A percentile compares a stretch with the other conserved stretches of the same genome.
Evolutionary conservation across 2,329 filamentous ascomycete genomes (phyloP).

Genomic region (Ophiostoma himal-ulmi): DNA sequence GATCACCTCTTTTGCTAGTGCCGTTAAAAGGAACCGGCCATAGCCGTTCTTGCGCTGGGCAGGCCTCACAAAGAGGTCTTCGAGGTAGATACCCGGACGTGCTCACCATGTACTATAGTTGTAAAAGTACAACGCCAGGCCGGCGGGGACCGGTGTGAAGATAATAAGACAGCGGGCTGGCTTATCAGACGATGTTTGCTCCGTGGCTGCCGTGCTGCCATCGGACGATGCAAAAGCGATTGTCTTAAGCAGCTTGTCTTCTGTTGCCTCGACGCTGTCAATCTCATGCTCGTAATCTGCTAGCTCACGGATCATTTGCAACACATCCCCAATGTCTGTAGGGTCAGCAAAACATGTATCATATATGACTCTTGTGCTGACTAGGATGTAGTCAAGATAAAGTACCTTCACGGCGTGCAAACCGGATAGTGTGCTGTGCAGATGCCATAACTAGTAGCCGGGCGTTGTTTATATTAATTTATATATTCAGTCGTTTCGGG

Average conservation of each 20-base stretch:
- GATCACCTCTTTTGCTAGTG: constrained; percentile 72
- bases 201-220: constrained; percentile 38
- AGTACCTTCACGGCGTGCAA: constrained; percentile 55
- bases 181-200: constrained; percentile 48
- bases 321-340: constrained; percentile 74
- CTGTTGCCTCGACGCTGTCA: constrained; percentile 69
- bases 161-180: constrained; percentile 74
- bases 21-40: constrained; percentile 66
- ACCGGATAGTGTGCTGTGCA: constrained; percentile 41
- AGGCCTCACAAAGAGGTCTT: constrained; percentile 80
- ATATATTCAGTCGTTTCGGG: not conserved
- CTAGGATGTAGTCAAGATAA: not conserved
- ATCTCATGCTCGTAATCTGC: constrained; percentile 81
- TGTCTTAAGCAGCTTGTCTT: constrained; percentile 63
- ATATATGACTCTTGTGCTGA: not conserved
- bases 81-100: constrained; percentile 83
- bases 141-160: constrained; percentile 50
- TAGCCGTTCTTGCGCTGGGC: constrained; percentile 69
- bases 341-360: not conserved
- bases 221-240: constrained; percentile 65
- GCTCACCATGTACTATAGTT: constrained; percentile 93
- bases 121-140: constrained; percentile 88
- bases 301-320: constrained; percentile 74
- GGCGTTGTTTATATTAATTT: not conserved
- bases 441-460: constrained; percentile 31